phyloP scores from a whole-genome alignment of 1,284 basidiomycete species.

The Ganoderma lucidum region DNA sequence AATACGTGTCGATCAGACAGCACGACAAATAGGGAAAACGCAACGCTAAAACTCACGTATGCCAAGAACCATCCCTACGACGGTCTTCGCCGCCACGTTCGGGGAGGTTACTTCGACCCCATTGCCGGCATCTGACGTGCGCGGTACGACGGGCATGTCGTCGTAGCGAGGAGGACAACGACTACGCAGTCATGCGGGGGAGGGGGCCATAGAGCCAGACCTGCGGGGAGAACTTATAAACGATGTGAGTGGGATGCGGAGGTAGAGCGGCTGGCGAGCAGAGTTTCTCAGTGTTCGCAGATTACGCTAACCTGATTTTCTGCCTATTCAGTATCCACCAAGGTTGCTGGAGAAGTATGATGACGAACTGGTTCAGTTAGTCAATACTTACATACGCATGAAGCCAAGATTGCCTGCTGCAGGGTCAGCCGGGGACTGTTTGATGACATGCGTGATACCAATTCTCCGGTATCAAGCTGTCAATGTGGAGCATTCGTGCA shows the following conservation, averaged over 20 bases:
- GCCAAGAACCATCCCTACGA: constrained; percentile 39
- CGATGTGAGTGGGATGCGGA: constrained; percentile 18
- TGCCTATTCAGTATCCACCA: background rate
- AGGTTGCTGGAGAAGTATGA: background rate
- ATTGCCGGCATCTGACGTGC: constrained; percentile 17
- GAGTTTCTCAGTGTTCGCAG: background rate
- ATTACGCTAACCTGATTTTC: background rate
- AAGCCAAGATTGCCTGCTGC: background rate
- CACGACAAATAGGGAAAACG: background rate
- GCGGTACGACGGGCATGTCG: constrained; percentile 31
- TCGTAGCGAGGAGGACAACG: background rate
- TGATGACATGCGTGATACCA: background rate
- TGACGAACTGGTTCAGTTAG: background rate
- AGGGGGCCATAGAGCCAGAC: background rate
- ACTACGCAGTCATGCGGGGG: constrained; percentile 13
- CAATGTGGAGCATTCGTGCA: background rate
- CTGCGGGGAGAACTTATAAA: constrained; percentile 8
- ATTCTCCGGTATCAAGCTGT: background rate
- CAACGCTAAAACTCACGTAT: constrained; percentile 33
- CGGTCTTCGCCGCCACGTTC: constrained; percentile 34
- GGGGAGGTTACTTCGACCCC: constrained; percentile 24
- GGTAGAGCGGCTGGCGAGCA: constrained; percentile 23
- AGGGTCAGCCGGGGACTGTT: background rate
- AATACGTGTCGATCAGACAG: background rate
- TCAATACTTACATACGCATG: background rate